phyloP scores from a whole-genome alignment of 2,329 filamentous ascomycete species.

The Sclerotinia glacialis region DNA sequence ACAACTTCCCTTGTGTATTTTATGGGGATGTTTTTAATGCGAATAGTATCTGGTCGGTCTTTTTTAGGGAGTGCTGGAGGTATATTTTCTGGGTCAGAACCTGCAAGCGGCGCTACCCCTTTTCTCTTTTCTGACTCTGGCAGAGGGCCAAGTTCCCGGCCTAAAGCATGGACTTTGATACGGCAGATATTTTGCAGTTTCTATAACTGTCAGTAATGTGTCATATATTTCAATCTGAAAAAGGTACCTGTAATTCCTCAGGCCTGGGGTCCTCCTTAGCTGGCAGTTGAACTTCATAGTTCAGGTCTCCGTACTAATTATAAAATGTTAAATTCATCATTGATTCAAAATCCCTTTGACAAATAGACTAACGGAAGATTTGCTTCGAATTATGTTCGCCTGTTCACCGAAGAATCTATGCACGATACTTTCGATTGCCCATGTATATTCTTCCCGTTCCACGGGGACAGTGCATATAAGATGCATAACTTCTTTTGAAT shows the following conservation, averaged over 20 bases:
- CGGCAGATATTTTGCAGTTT: constrained; percentile 11
- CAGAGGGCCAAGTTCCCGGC: neutral
- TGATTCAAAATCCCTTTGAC: accelerated
- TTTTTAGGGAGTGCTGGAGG: neutral
- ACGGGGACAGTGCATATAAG: constrained; percentile 7
- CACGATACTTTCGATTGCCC: constrained; percentile 9
- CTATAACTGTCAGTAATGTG: neutral
- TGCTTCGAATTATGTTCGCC: neutral
- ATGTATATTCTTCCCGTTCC: neutral
- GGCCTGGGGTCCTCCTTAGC: neutral
- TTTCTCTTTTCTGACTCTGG: neutral
- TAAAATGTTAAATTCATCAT: neutral
- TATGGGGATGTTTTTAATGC: constrained; percentile 15
- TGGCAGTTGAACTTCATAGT: neutral
- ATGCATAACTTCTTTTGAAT: neutral
- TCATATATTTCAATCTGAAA: neutral
- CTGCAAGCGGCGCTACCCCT: neutral
- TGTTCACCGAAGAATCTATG: constrained; percentile 4
- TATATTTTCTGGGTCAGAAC: neutral
- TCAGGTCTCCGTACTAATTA: neutral
- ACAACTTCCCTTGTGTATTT: neutral
- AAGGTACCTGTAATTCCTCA: neutral
- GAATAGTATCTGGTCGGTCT: constrained; percentile 18
- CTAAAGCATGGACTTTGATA: neutral
- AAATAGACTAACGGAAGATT: neutral